Percentiles rank a stretch among this genome's conserved stretches.
Evolutionary conservation across 2,329 filamentous ascomycete species (phyloP).

Genomic region (Colletotrichum kahawae): DNA sequence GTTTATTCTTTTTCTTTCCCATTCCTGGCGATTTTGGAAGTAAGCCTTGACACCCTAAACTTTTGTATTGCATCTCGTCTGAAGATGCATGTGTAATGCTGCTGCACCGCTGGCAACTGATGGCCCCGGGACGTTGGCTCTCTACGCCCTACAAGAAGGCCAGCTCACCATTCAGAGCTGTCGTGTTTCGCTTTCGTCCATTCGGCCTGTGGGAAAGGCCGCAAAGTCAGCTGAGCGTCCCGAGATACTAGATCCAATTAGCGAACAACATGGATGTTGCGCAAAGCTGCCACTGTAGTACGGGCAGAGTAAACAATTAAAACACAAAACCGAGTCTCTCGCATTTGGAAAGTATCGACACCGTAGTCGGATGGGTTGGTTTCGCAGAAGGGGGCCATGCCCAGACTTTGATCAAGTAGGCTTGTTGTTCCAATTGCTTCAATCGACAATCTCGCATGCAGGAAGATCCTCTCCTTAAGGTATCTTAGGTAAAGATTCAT

Average conservation of each 20-base stretch:
- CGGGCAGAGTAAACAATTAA: not conserved
- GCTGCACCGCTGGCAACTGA: not conserved
- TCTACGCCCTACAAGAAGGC: not conserved
- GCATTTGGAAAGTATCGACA: not conserved
- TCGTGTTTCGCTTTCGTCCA: not conserved
- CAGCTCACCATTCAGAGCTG: not conserved
- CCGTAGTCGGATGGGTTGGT: not conserved
- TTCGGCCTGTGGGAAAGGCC: not conserved
- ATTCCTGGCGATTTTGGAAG: not conserved
- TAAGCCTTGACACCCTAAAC: not conserved
- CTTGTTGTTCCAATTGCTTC: not conserved
- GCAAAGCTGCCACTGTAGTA: not conserved
- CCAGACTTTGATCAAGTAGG: not conserved
- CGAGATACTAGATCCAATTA: not conserved
- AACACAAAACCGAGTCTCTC: not conserved
- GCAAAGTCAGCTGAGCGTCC: not conserved
- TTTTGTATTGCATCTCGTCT: not conserved
- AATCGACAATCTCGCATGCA: not conserved
- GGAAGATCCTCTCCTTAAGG: too few species aligned
- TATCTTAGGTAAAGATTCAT: too few species aligned
- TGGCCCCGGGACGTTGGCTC: not conserved
- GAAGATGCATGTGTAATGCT: not conserved
- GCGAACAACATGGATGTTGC: not conserved
- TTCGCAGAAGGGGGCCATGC: not conserved
- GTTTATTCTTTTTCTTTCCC: not conserved